Evolutionary conservation across 139 green algal genomes (phyloP).

Genomic region (Chara braunii): DNA sequence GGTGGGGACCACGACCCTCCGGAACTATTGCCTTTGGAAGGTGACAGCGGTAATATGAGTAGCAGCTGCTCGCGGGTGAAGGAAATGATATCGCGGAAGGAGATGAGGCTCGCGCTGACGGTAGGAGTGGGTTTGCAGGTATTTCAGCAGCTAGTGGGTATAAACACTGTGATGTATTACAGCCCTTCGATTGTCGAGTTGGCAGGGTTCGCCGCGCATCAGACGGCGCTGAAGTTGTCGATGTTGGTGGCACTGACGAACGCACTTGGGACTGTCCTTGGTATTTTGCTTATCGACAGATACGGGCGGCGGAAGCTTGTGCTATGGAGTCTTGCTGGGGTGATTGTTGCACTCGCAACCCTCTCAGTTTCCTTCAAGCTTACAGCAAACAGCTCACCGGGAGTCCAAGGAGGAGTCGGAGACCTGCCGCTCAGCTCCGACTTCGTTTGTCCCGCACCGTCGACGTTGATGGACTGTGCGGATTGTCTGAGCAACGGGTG

Average conservation of each 20-base stretch:
- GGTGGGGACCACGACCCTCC: too few relatives aligned
- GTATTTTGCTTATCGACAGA: constrained; percentile 49
- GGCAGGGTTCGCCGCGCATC: constrained; percentile 53
- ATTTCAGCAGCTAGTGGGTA: constrained; percentile 64
- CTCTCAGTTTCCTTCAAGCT: constrained; percentile 44
- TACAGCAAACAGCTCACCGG: constrained; percentile 37
- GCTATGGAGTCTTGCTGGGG: constrained; percentile 46
- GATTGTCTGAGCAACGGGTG: constrained; percentile 36
- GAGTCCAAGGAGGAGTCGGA: too few relatives aligned
- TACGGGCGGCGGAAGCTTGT: constrained; percentile 48
- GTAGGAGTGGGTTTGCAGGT: constrained; percentile 51
- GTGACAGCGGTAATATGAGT: not conserved
- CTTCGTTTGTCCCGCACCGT: not conserved
- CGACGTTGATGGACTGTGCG: too few relatives aligned
- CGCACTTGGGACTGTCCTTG: constrained; percentile 46
- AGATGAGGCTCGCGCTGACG: constrained; percentile 28
- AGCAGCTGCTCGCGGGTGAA: not conserved
- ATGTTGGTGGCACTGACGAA: constrained; percentile 58
- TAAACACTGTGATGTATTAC: constrained; percentile 79
- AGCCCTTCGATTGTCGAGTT: constrained; percentile 61
- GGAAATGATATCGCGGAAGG: constrained; percentile 8
- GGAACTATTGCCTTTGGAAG: too few relatives aligned
- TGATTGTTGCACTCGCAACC: constrained; percentile 40
- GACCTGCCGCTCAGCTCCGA: too few relatives aligned
- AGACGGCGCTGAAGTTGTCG: constrained; percentile 48